These are phyloP conservation scores for Oryza rufipogon DNA, from an alignment of 176 grass and related monocot genomes.

Conservation along the genomic window DNA sequence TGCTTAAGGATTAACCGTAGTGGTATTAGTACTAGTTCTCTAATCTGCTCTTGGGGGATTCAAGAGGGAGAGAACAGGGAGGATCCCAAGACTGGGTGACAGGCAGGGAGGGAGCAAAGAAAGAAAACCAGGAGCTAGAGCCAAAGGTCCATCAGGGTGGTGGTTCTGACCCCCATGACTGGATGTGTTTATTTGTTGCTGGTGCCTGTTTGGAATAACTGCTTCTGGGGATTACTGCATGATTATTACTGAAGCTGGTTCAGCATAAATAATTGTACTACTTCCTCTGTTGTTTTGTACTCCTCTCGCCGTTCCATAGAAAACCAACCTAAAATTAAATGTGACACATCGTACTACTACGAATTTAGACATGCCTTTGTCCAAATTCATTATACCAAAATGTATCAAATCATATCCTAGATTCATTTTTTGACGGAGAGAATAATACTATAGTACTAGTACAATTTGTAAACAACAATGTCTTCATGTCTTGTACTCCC, in stretches of 20 bases:
- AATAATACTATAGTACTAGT: too few relatives aligned
- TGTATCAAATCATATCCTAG: too few relatives aligned
- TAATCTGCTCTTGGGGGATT: slow-evolving; percentile 15
- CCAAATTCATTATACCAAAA: too few relatives aligned
- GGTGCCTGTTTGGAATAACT: not conserved
- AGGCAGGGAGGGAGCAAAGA: not conserved
- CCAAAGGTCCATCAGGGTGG: slow-evolving; percentile 21
- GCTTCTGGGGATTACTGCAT: not conserved
- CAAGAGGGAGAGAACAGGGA: slow-evolving; percentile 16
- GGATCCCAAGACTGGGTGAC: slow-evolving; percentile 47
- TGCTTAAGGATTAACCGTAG: not conserved
- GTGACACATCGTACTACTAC: too few relatives aligned
- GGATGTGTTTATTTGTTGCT: not conserved
- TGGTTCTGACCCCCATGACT: slow-evolving; percentile 5
- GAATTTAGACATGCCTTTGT: too few relatives aligned
- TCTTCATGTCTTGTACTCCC: too few relatives aligned
- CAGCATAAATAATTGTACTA: not conserved
- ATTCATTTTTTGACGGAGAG: too few relatives aligned
- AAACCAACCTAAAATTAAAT: too few relatives aligned
- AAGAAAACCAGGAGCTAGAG: slow-evolving; percentile 28
- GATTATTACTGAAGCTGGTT: not conserved
- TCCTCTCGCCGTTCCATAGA: too few relatives aligned
- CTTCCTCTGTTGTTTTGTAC: too few relatives aligned
- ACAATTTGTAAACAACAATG: too few relatives aligned
- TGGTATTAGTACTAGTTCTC: not conserved